Percentiles rank a stretch among this genome's conserved stretches.
phyloP scores from a whole-genome alignment of 495 filamentous ascomycete genomes.

The Delitschia confertaspora region DNA sequence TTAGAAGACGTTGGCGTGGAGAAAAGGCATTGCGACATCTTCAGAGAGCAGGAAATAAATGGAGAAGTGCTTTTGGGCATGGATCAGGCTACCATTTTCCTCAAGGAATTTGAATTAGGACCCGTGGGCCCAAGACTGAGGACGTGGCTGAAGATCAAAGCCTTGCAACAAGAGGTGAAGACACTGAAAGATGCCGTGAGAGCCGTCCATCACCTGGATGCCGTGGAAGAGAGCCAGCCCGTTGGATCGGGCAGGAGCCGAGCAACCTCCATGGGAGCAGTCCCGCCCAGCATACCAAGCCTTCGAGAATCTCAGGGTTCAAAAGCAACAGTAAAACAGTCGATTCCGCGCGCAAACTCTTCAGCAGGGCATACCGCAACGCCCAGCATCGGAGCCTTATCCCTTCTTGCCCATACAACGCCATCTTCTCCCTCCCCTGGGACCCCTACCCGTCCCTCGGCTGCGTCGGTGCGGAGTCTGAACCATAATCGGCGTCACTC shows the following conservation, averaged over 20 bases:
- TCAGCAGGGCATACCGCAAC: conserved; percentile 27
- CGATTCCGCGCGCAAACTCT: conserved; percentile 17
- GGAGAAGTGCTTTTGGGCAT: conserved; percentile 89
- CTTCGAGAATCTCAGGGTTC: conserved; percentile 40
- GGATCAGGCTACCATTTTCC: conserved; percentile 84
- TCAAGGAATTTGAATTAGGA: conserved; percentile 92
- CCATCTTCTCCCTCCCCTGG: conserved; percentile 26
- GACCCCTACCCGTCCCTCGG: conserved; percentile 46
- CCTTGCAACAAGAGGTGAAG: conserved; percentile 74
- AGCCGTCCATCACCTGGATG: conserved; percentile 32
- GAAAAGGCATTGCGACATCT: conserved; percentile 78
- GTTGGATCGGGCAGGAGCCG: conserved; percentile 31
- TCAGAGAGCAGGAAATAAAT: conserved; percentile 90
- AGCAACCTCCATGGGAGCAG: conserved; percentile 40
- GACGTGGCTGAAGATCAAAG: conserved; percentile 92
- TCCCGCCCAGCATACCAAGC: conserved; percentile 54
- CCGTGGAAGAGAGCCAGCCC: conserved; percentile 33
- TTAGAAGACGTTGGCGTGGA: conserved; percentile 75
- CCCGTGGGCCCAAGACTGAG: conserved; percentile 79
- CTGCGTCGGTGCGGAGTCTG: conserved; percentile 74
- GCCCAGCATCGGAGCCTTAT: conserved; percentile 25
- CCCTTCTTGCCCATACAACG: conserved; percentile 45
- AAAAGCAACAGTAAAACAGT: conserved; percentile 13
- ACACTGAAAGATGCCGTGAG: conserved; percentile 30
- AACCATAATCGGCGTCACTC: conserved; percentile 84